These are phyloP conservation scores for Castanospermum australe DNA, from an alignment of 306 rosid species.

Conservation along the genomic window DNA sequence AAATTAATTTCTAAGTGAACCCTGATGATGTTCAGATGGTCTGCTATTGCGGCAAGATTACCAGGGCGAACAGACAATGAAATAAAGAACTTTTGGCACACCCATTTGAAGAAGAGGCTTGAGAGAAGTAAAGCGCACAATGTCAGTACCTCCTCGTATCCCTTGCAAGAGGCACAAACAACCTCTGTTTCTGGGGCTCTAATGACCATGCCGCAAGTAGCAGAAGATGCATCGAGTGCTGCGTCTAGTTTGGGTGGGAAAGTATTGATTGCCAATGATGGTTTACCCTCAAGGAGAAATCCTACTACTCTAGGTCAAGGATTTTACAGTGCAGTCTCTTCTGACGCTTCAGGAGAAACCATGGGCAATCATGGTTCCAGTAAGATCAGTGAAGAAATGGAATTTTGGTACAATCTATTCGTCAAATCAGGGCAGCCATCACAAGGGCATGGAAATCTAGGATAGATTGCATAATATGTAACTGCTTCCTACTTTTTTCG, in stretches of 20 bases:
- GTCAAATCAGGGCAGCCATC: slow-evolving; percentile 40
- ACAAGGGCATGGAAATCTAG: slow-evolving; percentile 4
- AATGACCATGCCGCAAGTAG: not conserved
- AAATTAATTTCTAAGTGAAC: not conserved
- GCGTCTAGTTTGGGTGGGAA: not conserved
- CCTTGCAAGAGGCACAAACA: slow-evolving; percentile 15
- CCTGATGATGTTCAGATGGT: slow-evolving; percentile 65
- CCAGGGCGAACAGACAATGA: slow-evolving; percentile 95
- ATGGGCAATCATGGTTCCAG: slow-evolving; percentile 11
- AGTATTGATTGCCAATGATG: not conserved
- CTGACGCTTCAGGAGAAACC: slow-evolving; percentile 30
- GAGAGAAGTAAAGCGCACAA: slow-evolving; percentile 14
- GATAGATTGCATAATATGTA: not conserved
- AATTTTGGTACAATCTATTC: slow-evolving; percentile 53
- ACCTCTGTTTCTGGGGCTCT: not conserved
- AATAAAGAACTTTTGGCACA: slow-evolving; percentile 92
- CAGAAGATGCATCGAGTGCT: not conserved
- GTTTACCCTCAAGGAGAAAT: slow-evolving; percentile 15
- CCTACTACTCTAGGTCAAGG: not conserved
- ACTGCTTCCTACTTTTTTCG: not conserved
- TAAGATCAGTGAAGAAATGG: slow-evolving; percentile 51
- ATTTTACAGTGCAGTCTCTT: slow-evolving; percentile 5
- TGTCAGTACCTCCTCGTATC: not conserved
- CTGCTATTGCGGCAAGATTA: slow-evolving; percentile 84
- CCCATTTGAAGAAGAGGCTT: slow-evolving; percentile 82